Conservation (phyloP, 2,329 filamentous ascomycete genomes). For the Berkeleyomyces basicola region DNA sequence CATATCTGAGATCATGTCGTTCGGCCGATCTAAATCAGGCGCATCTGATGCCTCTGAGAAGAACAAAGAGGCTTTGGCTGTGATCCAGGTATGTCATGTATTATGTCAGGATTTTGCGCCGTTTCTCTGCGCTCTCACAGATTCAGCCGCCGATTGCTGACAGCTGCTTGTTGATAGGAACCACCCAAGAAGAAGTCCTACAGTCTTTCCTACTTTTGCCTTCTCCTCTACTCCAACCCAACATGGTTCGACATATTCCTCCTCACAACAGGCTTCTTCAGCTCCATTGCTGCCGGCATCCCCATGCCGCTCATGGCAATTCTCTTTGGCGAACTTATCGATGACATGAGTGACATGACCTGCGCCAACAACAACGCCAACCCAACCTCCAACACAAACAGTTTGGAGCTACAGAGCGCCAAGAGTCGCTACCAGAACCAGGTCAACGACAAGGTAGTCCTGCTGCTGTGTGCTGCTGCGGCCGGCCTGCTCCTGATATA, state of each 20-base stretch:
- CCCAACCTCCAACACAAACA: neutral
- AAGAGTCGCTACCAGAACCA: constrained; percentile 22
- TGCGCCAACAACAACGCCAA: constrained; percentile 23
- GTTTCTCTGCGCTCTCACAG: too few relatives aligned
- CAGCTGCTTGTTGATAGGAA: neutral
- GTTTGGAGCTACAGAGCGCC: constrained; percentile 6
- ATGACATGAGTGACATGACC: constrained; percentile 41
- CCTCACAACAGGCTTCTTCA: constrained; percentile 25
- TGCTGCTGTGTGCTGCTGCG: constrained; percentile 46
- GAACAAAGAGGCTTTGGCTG: neutral
- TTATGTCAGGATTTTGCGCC: too few relatives aligned
- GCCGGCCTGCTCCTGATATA: constrained; percentile 49
- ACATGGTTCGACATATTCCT: constrained; percentile 27
- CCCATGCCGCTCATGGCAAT: constrained; percentile 48
- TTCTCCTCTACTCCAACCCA: constrained; percentile 30
- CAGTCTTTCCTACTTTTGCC: constrained; percentile 26
- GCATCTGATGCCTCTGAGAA: neutral
- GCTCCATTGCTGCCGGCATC: constrained; percentile 40
- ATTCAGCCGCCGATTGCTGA: neutral
- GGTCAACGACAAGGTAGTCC: constrained; percentile 41
- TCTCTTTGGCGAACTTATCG: constrained; percentile 46
- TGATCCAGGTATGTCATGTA: neutral
- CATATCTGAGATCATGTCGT: neutral
- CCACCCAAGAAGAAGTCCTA: constrained; percentile 14
- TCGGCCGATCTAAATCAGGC: neutral